phyloP scores from a whole-genome alignment of 2,329 filamentous ascomycete species.

The Aspergillus alliaceus region DNA sequence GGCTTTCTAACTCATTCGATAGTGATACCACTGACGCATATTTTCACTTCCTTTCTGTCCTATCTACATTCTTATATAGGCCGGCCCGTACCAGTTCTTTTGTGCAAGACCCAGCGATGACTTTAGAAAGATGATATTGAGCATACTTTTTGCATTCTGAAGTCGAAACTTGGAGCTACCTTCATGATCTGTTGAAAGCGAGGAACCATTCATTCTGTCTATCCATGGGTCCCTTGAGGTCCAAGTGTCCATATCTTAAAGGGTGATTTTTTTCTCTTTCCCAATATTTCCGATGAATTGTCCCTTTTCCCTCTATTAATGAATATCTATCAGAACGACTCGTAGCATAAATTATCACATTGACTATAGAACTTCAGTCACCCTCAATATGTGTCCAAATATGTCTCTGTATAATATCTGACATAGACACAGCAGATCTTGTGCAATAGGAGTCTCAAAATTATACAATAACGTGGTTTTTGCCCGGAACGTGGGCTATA shows the following conservation, averaged over 20 bases:
- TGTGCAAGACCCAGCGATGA: background rate
- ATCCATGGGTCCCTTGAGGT: background rate
- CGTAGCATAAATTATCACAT: background rate
- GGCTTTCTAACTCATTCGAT: background rate
- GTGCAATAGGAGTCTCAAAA: background rate
- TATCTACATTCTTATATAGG: slow-evolving; percentile 11
- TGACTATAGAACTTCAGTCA: background rate
- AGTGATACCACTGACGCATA: slow-evolving; percentile 9
- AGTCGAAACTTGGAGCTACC: background rate
- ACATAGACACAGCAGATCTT: background rate
- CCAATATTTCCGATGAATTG: background rate
- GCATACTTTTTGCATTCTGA: background rate
- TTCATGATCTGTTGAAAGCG: background rate
- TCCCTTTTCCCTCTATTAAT: background rate
- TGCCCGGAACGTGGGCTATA: background rate
- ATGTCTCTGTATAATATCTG: background rate
- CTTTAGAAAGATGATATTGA: background rate
- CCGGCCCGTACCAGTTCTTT: slow-evolving; percentile 3
- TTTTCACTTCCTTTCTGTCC: slow-evolving; percentile 5
- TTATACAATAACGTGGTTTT: background rate
- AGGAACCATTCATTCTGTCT: background rate
- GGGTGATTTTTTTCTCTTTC: background rate
- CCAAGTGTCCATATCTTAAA: background rate
- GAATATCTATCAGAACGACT: background rate
- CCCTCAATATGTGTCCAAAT: background rate